Evolutionary conservation across 1,284 basidiomycete species (phyloP).

Genomic region (Marasmius sp.): DNA sequence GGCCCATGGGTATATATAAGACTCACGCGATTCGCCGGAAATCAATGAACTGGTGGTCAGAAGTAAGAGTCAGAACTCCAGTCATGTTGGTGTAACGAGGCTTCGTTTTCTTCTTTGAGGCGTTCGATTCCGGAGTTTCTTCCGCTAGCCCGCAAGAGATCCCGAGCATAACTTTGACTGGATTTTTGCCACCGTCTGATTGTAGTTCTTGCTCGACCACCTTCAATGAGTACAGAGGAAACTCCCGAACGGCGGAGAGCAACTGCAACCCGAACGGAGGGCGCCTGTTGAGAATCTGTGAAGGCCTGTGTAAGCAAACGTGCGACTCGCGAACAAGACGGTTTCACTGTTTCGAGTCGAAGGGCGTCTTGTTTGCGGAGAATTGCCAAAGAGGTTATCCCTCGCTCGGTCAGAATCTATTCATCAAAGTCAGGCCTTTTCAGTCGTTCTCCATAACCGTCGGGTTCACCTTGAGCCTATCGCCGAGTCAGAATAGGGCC

Average conservation of each 20-base stretch:
- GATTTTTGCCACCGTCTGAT: conserved; percentile 43
- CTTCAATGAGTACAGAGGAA: conserved; percentile 62
- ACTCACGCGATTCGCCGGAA: conserved; percentile 74
- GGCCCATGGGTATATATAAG: neutral
- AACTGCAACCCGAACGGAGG: conserved; percentile 73
- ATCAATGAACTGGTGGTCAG: conserved; percentile 70
- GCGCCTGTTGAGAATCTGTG: conserved; percentile 71
- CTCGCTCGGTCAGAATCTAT: conserved; percentile 73
- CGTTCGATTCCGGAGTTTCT: conserved; percentile 22
- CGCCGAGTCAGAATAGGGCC: conserved; percentile 36
- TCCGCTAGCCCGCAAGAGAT: conserved; percentile 55
- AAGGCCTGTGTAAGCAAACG: conserved; percentile 5
- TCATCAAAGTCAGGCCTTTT: conserved; percentile 5
- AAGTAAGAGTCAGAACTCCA: conserved; percentile 68
- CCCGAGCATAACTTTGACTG: conserved; percentile 60
- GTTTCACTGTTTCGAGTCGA: conserved; percentile 60
- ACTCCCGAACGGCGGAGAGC: conserved; percentile 54
- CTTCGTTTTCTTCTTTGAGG: conserved; percentile 43
- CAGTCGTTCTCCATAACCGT: conserved; percentile 39
- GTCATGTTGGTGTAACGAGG: conserved; percentile 56
- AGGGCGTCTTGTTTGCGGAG: conserved; percentile 55
- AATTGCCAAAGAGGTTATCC: conserved; percentile 61
- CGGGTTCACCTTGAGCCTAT: neutral
- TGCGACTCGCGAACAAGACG: neutral
- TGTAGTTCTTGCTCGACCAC: conserved; percentile 46